Percentiles rank a stretch among this genome's conserved stretches.
These are phyloP conservation scores for Stachybotrys echinatus DNA, from an alignment of 2,329 filamentous ascomycete species.

Conservation along the genomic window DNA sequence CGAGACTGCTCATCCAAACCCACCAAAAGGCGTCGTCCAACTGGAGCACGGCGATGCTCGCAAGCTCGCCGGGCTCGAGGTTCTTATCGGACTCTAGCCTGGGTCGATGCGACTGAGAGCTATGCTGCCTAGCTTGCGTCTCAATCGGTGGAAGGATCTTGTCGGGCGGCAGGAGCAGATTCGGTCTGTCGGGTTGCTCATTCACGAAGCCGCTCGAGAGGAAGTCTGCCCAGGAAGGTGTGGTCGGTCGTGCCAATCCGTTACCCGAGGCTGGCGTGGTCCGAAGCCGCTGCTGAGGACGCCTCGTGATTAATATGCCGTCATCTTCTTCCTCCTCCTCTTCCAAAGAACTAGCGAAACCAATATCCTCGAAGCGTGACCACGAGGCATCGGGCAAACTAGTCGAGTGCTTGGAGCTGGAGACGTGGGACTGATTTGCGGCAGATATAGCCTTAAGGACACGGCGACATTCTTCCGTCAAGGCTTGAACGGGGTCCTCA, in stretches of 20 bases:
- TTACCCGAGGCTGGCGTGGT: constrained; percentile 64
- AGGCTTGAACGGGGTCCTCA: constrained; percentile 78
- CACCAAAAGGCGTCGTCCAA: constrained; percentile 98
- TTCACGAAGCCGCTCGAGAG: constrained; percentile 89
- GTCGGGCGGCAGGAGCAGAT: constrained; percentile 81
- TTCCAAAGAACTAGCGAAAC: constrained; percentile 73
- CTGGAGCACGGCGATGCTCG: constrained; percentile 80
- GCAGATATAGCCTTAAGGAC: constrained; percentile 85
- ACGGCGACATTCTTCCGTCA: constrained; percentile 91
- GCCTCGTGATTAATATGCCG: constrained; percentile 30
- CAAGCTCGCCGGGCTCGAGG: constrained; percentile 87
- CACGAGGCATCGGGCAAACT: constrained; percentile 81
- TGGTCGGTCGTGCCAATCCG: constrained; percentile 76
- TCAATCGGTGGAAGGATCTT: constrained; percentile 85
- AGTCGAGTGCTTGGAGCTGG: constrained; percentile 64
- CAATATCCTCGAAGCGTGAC: constrained; percentile 95
- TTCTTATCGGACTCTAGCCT: constrained; percentile 62
- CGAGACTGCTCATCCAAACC: constrained; percentile 98
- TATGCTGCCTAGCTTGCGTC: constrained; percentile 65
- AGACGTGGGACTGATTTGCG: constrained; percentile 77
- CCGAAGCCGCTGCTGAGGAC: constrained; percentile 46
- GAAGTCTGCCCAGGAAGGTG: constrained; percentile 97
- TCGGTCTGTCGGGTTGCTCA: constrained; percentile 57
- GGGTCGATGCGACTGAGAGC: constrained; percentile 78
- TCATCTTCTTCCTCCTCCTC: constrained; percentile 65